These are phyloP conservation scores for Alternaria longipes DNA, from an alignment of 2,329 filamentous ascomycete species.

Conservation along the genomic window DNA sequence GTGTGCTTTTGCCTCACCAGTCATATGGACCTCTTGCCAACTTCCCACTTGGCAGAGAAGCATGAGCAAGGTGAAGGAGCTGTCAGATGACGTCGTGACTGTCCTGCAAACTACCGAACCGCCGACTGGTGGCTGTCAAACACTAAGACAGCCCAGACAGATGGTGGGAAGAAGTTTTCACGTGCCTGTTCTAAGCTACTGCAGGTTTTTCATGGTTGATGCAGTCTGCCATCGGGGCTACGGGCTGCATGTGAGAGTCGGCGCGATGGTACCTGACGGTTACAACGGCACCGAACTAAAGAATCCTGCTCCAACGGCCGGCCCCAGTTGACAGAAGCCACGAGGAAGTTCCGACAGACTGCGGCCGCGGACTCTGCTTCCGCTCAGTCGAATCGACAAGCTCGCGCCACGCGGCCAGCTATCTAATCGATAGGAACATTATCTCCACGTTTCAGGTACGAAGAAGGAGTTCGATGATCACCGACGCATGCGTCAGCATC, in stretches of 20 bases:
- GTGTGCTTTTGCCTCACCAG: background rate
- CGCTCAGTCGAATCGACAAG: slow-evolving; percentile 4
- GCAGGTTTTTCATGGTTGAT: slow-evolving; percentile 11
- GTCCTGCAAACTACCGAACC: slow-evolving; percentile 2
- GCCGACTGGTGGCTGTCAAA: slow-evolving; percentile 5
- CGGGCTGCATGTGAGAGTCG: slow-evolving; percentile 5
- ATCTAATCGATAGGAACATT: slow-evolving; percentile 36
- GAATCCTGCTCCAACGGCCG: slow-evolving; percentile 7
- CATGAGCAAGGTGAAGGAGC: background rate
- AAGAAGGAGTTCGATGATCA: slow-evolving; percentile 6
- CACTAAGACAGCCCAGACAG: slow-evolving; percentile 7
- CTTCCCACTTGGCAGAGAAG: background rate
- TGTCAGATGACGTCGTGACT: slow-evolving; percentile 7
- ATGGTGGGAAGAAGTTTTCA: slow-evolving; percentile 9
- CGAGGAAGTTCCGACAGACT: slow-evolving; percentile 3
- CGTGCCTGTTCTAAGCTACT: slow-evolving; percentile 7
- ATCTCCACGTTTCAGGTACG: slow-evolving; percentile 22
- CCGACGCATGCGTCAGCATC: slow-evolving; percentile 11
- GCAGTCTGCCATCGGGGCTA: slow-evolving; percentile 2
- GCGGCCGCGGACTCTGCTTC: background rate
- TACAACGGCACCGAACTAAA: slow-evolving; percentile 4
- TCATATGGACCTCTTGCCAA: background rate
- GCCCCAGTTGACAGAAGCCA: slow-evolving; percentile 5
- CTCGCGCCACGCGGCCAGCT: slow-evolving; percentile 25
- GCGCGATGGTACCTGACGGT: slow-evolving; percentile 8